phyloP scores from a whole-genome alignment of 2,329 filamentous ascomycete genomes.

The Blastomyces parvus region DNA sequence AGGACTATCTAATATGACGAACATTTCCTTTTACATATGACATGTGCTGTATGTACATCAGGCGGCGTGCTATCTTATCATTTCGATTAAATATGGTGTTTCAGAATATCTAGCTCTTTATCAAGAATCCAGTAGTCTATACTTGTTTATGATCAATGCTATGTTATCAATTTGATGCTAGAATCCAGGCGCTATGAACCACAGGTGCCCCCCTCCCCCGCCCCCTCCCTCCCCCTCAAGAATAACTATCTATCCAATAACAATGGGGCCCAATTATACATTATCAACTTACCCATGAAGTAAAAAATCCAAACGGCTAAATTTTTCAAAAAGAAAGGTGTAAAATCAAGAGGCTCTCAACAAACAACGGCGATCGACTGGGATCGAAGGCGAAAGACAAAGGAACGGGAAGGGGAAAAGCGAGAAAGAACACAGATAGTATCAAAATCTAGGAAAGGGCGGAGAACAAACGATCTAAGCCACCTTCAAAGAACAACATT shows the following conservation, averaged over 20 bases:
- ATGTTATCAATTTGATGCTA: background rate
- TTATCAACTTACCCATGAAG: background rate
- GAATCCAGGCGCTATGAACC: background rate
- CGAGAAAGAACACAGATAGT: background rate
- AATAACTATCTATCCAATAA: background rate
- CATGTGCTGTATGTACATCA: background rate
- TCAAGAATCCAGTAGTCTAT: background rate
- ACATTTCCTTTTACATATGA: constrained; percentile 23
- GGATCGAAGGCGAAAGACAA: background rate
- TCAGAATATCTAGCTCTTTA: background rate
- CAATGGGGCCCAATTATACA: background rate
- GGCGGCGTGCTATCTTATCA: background rate
- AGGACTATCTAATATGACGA: constrained; percentile 40
- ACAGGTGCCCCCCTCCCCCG: background rate
- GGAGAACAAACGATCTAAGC: background rate
- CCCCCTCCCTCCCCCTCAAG: background rate
- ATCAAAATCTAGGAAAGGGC: background rate
- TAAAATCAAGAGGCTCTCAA: background rate
- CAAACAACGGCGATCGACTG: background rate
- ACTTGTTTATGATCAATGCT: background rate
- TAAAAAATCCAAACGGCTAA: background rate
- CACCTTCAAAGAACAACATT: background rate
- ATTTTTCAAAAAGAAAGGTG: background rate
- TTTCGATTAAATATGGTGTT: background rate
- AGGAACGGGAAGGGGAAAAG: background rate